Evolutionary conservation across 805 yeast genomes (phyloP), one percentile per base, ranked within the genome.

Genomic region (Candida xiaguanensis): DNA sequence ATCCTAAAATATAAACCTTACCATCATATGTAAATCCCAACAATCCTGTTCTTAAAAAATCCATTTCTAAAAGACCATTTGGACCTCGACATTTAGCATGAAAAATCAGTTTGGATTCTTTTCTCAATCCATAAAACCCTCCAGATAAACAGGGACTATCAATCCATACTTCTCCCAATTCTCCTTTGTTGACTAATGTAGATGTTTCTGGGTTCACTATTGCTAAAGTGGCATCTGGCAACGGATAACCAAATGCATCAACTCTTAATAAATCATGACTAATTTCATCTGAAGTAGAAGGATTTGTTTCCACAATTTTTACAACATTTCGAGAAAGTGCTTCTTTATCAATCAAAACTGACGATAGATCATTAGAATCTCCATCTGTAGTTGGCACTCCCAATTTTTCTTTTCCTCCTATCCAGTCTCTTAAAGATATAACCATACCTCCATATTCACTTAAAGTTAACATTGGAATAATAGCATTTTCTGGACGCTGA

Each of bases 131-230:
- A 82, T 89, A 88, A 53, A 85, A 86, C 0, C 95, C 96, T 12
- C 95, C 96, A 2, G 95, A 82, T 5, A 93, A 63, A 44, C 95
- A 85, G 1, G 91, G 91, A 31, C 95, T 83, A 52, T 90, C 96
- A n/a, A 93, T 85, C 98, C 98, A 93, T 24, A 93, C 82, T 59
- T 93, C 99, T 19, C 99, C 99, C 12, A 93, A 86, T 46, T 84
- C 87, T 52, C 85, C 77, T 34, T 75, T 82, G 2, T 80, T 78
- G 4, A 87, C 85, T 13, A 93, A 64, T 2, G 81, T 67, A 26
- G 82, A 75, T 42, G 91, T 87, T 44, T 93, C 98, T 0, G 98
- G 98, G 55, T 95, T 89, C 0, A 93, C 98, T 20, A 93, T 78
- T 0, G 97, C 97, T 23, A 91, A 58, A 0, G 95, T 86, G 0